Evolutionary conservation across 805 yeast genomes (phyloP).

Genomic region (Metschnikowia arizonensis): DNA sequence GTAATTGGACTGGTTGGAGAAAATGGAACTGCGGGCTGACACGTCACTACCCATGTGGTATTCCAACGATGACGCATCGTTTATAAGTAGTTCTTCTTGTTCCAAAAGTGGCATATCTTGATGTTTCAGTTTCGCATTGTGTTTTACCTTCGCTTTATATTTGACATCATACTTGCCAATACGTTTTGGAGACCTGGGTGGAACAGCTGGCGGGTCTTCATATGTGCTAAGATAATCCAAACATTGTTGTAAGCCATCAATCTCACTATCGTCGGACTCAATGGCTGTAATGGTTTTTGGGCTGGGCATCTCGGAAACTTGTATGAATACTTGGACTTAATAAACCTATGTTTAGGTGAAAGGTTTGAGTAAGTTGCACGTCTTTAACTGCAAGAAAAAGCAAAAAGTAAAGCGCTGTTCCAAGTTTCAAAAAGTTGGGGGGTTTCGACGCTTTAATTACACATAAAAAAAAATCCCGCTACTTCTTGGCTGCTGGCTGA

Average conservation of each 20-base stretch:
- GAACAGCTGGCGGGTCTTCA: slow-evolving; percentile 9
- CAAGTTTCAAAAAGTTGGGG: neutral
- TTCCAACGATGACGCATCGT: slow-evolving; percentile 10
- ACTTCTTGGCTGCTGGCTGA: neutral
- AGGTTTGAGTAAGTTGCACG: neutral
- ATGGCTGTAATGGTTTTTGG: neutral
- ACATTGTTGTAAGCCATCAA: slow-evolving; percentile 6
- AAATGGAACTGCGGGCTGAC: slow-evolving; percentile 14
- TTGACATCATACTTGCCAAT: neutral
- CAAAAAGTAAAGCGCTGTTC: neutral
- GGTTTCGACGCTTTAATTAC: neutral
- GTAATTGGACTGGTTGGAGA: slow-evolving; percentile 5
- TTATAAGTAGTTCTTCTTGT: neutral
- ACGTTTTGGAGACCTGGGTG: slow-evolving; percentile 14
- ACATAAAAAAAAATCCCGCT: too few species aligned
- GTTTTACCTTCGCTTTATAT: slow-evolving; percentile 1
- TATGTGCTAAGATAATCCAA: slow-evolving; percentile 8
- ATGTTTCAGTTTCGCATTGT: neutral
- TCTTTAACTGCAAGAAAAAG: neutral
- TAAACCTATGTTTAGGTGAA: neutral
- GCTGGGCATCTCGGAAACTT: neutral
- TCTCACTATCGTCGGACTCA: slow-evolving; percentile 2
- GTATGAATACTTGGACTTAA: neutral
- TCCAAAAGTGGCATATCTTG: neutral
- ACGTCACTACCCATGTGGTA: slow-evolving; percentile 7